Conservation (phyloP, 805 yeast species). For the Saccharomycopsis sp. region DNA sequence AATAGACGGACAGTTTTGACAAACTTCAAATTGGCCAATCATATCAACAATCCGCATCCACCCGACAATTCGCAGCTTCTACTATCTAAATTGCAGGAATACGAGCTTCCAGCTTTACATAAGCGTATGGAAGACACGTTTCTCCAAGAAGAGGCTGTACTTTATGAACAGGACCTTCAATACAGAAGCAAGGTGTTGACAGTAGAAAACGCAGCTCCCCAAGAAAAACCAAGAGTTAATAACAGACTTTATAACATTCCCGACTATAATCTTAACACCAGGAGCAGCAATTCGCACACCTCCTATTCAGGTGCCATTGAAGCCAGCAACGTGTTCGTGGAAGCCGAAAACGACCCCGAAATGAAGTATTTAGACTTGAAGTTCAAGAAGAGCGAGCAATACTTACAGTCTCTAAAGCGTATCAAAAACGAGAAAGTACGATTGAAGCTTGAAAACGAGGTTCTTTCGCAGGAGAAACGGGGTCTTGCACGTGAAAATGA, state of each 20-base stretch:
- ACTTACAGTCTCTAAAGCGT: constrained; percentile 2
- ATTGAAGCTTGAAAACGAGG: constrained; percentile 9
- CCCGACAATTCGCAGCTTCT: neutral
- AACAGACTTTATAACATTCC: constrained; percentile 4
- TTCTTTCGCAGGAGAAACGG: constrained; percentile 4
- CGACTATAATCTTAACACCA: neutral
- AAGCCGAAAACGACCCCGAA: neutral
- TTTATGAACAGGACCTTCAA: constrained; percentile 12
- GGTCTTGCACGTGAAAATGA: constrained; percentile 6
- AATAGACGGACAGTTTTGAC: constrained; percentile 1
- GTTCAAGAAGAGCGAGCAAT: constrained; percentile 10
- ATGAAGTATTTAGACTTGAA: constrained; percentile 12
- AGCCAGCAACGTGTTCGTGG: neutral
- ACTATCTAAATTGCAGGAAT: constrained; percentile 7
- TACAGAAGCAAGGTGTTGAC: constrained; percentile 8
- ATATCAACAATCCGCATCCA: neutral
- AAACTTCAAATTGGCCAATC: constrained; percentile 1
- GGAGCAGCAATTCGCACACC: neutral
- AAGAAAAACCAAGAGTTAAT: neutral
- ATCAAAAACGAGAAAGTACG: constrained; percentile 10
- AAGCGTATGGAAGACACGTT: constrained; percentile 2
- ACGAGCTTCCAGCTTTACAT: constrained; percentile 10
- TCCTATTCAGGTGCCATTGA: neutral
- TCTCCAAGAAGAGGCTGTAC: constrained; percentile 6
- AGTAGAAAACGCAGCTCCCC: neutral